These are phyloP conservation scores for Candida sanyaensis DNA, from an alignment of 1,139 yeast species.

Conservation along the genomic window DNA sequence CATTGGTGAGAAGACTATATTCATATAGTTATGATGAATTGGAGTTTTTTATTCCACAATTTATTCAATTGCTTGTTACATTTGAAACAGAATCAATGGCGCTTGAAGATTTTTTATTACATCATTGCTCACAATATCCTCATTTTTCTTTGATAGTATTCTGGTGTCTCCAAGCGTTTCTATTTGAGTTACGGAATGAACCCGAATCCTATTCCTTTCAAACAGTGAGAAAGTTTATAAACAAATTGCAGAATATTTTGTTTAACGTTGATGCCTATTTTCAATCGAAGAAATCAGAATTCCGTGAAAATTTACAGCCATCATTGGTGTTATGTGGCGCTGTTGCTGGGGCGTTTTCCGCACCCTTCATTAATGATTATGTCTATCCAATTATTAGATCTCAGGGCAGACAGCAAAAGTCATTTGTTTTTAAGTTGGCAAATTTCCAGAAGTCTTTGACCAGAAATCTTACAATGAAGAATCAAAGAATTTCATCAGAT, in stretches of 20 bases:
- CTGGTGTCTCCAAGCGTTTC: constrained; percentile 88
- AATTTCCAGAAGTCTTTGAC: constrained; percentile 65
- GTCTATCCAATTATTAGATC: constrained; percentile 71
- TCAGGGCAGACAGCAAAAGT: constrained; percentile 80
- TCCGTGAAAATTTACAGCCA: constrained; percentile 82
- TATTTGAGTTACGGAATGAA: constrained; percentile 60
- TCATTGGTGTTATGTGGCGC: constrained; percentile 68
- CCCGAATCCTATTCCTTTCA: constrained; percentile 84
- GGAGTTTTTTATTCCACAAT: constrained; percentile 89
- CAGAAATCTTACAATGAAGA: constrained; percentile 63
- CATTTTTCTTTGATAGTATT: constrained; percentile 83
- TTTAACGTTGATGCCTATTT: constrained; percentile 45
- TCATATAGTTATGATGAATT: constrained; percentile 67
- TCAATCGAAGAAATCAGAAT: constrained; percentile 33
- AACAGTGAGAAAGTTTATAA: constrained; percentile 75
- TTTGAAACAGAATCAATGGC: constrained; percentile 94
- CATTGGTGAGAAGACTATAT: constrained; percentile 64
- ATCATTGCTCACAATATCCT: constrained; percentile 70
- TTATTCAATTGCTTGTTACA: constrained; percentile 78
- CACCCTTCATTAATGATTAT: constrained; percentile 59
- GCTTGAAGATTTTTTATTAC: constrained; percentile 73
- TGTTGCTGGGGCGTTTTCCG: constrained; percentile 60
- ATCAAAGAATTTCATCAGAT: constrained; percentile 27
- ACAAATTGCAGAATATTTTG: constrained; percentile 74
- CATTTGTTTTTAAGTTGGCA: constrained; percentile 74